Base-by-base conservation (phyloP, 208 protist genomes). In the Leishmania guyanensis region DNA sequence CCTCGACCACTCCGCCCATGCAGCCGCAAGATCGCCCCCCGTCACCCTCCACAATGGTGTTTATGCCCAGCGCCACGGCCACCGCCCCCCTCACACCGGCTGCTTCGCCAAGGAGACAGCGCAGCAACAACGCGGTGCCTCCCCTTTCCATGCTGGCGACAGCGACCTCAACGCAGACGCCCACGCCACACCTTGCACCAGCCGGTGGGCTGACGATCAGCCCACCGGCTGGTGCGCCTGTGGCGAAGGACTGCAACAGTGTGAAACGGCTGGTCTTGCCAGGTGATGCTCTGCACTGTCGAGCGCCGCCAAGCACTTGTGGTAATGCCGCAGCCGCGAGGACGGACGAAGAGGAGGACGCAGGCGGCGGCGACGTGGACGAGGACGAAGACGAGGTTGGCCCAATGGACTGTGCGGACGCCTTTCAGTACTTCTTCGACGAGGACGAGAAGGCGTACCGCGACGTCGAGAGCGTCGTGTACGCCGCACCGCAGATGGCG, bases 371-470 rank as follows among this genome's bases (percentile, higher is more conserved):
- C 56, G 50, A 56, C 9, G 50, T 33, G 17, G 56, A 9, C 74
- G 26, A 43, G 17, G 80, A 58, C 14, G 84, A 74, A 12, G 68
- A 60, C 65, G 84, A 83, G 56, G 56, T 92, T 46, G 85, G 85
- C 22, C 80, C 89, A 17, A 86, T 92, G 85, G 89, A 92, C 85
- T 92, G 89, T 60, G 89, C 84, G 0, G 89, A 92, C 50, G 89
- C 89, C 22, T 88, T 84, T 36, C 66, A 83, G 50, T 90, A 90
- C 83, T 92, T 79, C 74, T 87, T 80, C 75, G 68, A 80, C 22
- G 48, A 60, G 0, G 81, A 83, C 36, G 75, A 68, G 33, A 58
- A n/a, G 12, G 78, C 69, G 29, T 89, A 88, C 75, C 9, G 65
- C 22, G 53, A 81, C 20, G 56, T 79, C 33, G 89, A 92, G 70